Conservation (phyloP, 371 early-diverging fungal species). For the Parasitella parasitica region DNA sequence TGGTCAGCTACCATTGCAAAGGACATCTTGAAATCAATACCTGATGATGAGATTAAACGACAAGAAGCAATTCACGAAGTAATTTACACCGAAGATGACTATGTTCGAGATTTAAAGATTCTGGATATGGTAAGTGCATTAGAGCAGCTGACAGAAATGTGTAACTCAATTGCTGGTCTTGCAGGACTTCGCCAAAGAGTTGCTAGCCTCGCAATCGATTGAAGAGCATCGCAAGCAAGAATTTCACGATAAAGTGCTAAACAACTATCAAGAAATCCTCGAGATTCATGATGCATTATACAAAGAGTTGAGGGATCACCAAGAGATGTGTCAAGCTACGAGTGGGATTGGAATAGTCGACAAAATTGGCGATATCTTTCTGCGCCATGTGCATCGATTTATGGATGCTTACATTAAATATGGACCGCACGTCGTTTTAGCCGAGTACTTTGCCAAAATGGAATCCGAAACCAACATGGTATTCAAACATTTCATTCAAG, state of each 20-base stretch:
- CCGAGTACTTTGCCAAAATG: constrained; percentile 76
- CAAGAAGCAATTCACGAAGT: constrained; percentile 94
- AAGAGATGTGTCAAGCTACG: constrained; percentile 57
- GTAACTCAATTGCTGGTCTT: neutral
- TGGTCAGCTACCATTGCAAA: constrained; percentile 77
- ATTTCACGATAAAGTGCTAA: constrained; percentile 80
- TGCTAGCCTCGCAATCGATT: constrained; percentile 50
- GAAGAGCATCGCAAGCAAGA: constrained; percentile 54
- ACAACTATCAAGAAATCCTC: constrained; percentile 76
- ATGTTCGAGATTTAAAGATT: constrained; percentile 72
- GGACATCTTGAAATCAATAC: constrained; percentile 71
- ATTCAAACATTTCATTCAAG: constrained; percentile 77
- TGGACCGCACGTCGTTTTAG: constrained; percentile 83
- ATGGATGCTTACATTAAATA: constrained; percentile 78
- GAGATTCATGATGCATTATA: constrained; percentile 70
- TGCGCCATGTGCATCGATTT: constrained; percentile 66
- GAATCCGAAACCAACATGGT: constrained; percentile 67
- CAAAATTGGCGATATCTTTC: constrained; percentile 85
- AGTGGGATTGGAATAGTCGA: constrained; percentile 59
- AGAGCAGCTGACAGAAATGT: neutral
- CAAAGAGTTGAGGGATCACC: constrained; percentile 70
- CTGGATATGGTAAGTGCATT: constrained; percentile 32
- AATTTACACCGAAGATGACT: constrained; percentile 89
- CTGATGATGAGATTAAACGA: constrained; percentile 77
- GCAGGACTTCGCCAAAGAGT: constrained; percentile 34